These are phyloP conservation scores for Chaetomium tenue DNA, from an alignment of 495 filamentous ascomycete genomes.

Conservation along the genomic window DNA sequence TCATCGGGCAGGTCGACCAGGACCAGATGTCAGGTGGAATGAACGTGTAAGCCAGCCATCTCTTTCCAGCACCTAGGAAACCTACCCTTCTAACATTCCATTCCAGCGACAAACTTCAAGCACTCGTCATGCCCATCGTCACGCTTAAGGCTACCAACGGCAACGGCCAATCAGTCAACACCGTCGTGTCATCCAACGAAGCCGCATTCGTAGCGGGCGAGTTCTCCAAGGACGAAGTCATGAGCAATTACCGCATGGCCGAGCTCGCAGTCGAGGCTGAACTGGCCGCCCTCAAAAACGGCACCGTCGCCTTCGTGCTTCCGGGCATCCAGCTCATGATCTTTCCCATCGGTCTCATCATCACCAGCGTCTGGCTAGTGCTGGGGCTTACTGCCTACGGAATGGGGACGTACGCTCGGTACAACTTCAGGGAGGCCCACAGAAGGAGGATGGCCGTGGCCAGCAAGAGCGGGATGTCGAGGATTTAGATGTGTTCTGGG, in stretches of 20 bases:
- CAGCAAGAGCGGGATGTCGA: conserved; percentile 35
- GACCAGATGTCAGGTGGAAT: conserved; percentile 40
- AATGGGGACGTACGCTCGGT: conserved; percentile 60
- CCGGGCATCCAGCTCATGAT: conserved; percentile 66
- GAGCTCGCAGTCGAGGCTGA: conserved; percentile 40
- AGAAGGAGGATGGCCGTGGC: conserved; percentile 50
- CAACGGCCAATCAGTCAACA: conserved; percentile 48
- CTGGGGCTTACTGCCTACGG: conserved; percentile 57
- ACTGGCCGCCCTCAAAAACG: conserved; percentile 37
- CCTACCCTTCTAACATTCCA: conserved; percentile 24
- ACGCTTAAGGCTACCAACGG: conserved; percentile 53
- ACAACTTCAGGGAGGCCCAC: conserved; percentile 63
- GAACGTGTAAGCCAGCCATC: conserved; percentile 43
- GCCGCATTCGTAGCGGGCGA: conserved; percentile 68
- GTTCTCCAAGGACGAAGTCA: conserved; percentile 53
- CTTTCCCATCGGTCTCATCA: conserved; percentile 64
- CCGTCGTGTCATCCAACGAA: conserved; percentile 62
- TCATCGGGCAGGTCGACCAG: conserved; percentile 54
- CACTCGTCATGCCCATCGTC: conserved; percentile 62
- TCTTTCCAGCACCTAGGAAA: not conserved
- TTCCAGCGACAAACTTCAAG: conserved; percentile 52
- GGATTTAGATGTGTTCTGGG: conserved; percentile 32
- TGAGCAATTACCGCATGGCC: conserved; percentile 45
- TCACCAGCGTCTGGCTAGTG: conserved; percentile 61
- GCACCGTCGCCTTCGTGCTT: conserved; percentile 57